Percentiles rank a stretch among this genome's conserved stretches.
These are phyloP conservation scores for Claviceps digitariae DNA, from an alignment of 2,329 filamentous ascomycete genomes.

Conservation along the genomic window DNA sequence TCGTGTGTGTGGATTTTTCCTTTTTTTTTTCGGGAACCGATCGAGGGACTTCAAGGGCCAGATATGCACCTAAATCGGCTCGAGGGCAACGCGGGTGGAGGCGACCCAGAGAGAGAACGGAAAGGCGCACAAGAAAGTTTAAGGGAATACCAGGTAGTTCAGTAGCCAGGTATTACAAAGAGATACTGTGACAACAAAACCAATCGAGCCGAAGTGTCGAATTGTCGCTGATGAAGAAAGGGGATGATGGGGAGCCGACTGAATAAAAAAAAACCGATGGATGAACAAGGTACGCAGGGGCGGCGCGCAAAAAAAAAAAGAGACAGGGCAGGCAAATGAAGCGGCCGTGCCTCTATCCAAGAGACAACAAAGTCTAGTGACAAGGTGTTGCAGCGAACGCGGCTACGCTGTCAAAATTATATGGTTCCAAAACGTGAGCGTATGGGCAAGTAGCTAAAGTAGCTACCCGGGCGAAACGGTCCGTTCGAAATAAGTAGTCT, in stretches of 20 bases:
- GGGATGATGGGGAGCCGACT: background rate
- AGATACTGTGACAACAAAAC: constrained; percentile 12
- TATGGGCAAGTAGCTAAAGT: background rate
- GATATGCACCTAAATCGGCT: background rate
- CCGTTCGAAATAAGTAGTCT: constrained; percentile 1
- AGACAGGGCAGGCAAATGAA: background rate
- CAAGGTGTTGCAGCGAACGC: background rate
- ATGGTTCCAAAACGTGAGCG: background rate
- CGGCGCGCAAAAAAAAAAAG: background rate
- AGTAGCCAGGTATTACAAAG: constrained; percentile 23
- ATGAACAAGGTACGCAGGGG: background rate
- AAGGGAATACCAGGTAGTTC: constrained; percentile 8
- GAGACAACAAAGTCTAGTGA: background rate
- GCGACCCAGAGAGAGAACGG: background rate
- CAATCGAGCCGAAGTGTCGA: background rate
- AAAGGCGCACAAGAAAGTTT: constrained; percentile 3
- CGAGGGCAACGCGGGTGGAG: background rate
- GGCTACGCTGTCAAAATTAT: background rate
- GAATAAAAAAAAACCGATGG: background rate
- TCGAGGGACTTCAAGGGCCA: background rate
- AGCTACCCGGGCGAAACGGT: constrained; percentile 1
- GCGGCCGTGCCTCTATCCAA: background rate
- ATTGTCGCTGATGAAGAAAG: background rate
- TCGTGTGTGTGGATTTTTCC: background rate
- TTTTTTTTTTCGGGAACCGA: background rate